phyloP scores from a whole-genome alignment of 2,329 filamentous ascomycete genomes.

The Fusarium mundagurra region DNA sequence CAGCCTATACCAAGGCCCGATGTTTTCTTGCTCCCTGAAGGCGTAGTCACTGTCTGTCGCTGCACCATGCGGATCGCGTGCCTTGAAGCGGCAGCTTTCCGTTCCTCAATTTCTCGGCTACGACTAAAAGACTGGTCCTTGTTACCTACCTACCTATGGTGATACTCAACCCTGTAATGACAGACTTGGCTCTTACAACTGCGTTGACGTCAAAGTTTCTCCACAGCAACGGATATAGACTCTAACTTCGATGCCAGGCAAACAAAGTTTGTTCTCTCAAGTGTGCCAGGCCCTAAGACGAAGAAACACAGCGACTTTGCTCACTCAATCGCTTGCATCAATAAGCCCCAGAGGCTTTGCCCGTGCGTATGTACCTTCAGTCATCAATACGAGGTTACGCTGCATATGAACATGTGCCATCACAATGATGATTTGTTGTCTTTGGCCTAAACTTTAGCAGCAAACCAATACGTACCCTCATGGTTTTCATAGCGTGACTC shows the following conservation, averaged over 20 bases:
- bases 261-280: not conserved
- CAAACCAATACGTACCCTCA: not conserved
- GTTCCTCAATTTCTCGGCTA: slow-evolving; percentile 6
- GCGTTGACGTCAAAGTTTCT: slow-evolving; percentile 27
- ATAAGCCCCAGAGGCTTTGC: not conserved
- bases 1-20: too few species aligned
- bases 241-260: not conserved
- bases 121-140: slow-evolving; percentile 1
- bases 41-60: not conserved
- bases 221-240: slow-evolving; percentile 18
- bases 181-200: not conserved
- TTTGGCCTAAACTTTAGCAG: not conserved
- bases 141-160: not conserved
- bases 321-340: not conserved
- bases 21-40: too few species aligned
- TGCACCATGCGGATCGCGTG: slow-evolving; percentile 13
- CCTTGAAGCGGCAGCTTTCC: slow-evolving; percentile 27
- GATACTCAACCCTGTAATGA: slow-evolving; percentile 30
- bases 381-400: slow-evolving; percentile 18
- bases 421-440: not conserved
- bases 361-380: not conserved
- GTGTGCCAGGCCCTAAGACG: not conserved
- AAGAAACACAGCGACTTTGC: not conserved
- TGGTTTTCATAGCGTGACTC: not conserved
- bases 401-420: not conserved